Conservation (phyloP, 2,329 filamentous ascomycete species). For the Venturia effusa region DNA sequence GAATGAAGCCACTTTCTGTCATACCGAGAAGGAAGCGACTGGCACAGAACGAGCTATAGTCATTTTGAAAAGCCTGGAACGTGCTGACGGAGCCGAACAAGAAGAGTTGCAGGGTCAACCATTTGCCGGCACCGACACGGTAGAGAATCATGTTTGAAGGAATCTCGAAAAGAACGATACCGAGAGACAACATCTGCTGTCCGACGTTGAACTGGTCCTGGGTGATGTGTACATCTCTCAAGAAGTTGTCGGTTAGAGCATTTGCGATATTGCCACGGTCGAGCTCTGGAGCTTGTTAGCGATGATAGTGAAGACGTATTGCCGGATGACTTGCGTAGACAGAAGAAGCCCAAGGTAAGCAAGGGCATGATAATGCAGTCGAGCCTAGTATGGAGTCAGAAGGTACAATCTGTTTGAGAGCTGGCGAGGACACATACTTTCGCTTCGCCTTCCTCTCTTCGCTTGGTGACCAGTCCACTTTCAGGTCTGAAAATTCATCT, state of each 20-base stretch:
- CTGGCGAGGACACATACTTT: conserved; percentile 9
- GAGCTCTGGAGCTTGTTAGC: conserved; percentile 30
- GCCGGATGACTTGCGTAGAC: conserved; percentile 14
- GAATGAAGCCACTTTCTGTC: conserved; percentile 42
- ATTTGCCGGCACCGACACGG: conserved; percentile 20
- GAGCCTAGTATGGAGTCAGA: conserved; percentile 6
- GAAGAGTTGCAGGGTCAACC: conserved; percentile 34
- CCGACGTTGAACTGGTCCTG: conserved; percentile 19
- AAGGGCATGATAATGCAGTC: conserved; percentile 18
- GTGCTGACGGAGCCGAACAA: conserved; percentile 31
- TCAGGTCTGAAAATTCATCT: neutral
- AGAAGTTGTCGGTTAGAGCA: conserved; percentile 18
- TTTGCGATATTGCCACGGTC: conserved; percentile 18
- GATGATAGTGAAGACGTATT: neutral
- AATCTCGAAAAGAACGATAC: conserved; percentile 17
- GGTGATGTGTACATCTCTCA: conserved; percentile 16
- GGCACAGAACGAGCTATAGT: conserved; percentile 29
- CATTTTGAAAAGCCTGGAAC: conserved; percentile 29
- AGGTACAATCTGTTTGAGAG: neutral
- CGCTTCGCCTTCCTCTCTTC: conserved; percentile 13
- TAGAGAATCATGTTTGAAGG: conserved; percentile 17
- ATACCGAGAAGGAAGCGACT: conserved; percentile 35
- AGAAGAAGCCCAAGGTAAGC: conserved; percentile 20
- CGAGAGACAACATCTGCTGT: conserved; percentile 15
- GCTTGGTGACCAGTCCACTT: conserved; percentile 12